phyloP scores from a whole-genome alignment of 768 basidiomycete species.

The Butyriboletus loyo region DNA sequence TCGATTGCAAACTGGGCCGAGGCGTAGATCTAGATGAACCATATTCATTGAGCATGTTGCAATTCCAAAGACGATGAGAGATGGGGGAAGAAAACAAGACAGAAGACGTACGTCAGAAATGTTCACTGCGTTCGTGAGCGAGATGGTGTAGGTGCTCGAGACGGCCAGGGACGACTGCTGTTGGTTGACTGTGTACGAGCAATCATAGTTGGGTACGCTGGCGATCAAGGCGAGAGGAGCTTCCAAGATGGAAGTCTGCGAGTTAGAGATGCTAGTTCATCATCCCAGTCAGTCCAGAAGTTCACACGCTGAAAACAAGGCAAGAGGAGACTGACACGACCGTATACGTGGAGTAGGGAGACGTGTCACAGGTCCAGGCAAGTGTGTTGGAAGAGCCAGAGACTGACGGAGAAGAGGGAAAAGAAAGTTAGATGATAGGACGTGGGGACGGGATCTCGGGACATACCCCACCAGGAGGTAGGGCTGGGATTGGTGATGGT shows the following conservation, averaged over 20 bases:
- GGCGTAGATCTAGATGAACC: conserved; percentile 51
- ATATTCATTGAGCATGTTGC: not conserved
- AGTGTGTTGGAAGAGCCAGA: conserved; percentile 55
- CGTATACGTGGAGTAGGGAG: conserved; percentile 42
- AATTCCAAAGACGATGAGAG: not conserved
- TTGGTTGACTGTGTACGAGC: conserved; percentile 50
- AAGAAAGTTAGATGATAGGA: not conserved
- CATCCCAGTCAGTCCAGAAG: conserved; percentile 3
- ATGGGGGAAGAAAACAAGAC: not conserved
- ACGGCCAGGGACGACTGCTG: conserved; percentile 43
- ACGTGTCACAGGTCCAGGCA: conserved; percentile 52
- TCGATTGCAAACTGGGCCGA: conserved; percentile 59
- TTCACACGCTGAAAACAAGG: conserved; percentile 5
- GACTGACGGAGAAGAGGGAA: conserved; percentile 37
- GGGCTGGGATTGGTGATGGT: conserved; percentile 44
- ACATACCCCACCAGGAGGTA: conserved; percentile 62
- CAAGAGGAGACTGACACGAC: conserved; percentile 34
- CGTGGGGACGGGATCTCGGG: not conserved
- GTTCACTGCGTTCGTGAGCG: conserved; percentile 50
- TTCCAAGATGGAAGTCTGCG: conserved; percentile 37
- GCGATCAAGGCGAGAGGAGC: conserved; percentile 43
- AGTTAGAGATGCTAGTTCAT: conserved; percentile 42
- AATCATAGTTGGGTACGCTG: conserved; percentile 53
- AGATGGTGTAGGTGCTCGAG: conserved; percentile 48
- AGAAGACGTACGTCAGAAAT: conserved; percentile 45